Evolutionary conservation across 768 basidiomycete genomes (phyloP).

Genomic region (Nidularia sp.): DNA sequence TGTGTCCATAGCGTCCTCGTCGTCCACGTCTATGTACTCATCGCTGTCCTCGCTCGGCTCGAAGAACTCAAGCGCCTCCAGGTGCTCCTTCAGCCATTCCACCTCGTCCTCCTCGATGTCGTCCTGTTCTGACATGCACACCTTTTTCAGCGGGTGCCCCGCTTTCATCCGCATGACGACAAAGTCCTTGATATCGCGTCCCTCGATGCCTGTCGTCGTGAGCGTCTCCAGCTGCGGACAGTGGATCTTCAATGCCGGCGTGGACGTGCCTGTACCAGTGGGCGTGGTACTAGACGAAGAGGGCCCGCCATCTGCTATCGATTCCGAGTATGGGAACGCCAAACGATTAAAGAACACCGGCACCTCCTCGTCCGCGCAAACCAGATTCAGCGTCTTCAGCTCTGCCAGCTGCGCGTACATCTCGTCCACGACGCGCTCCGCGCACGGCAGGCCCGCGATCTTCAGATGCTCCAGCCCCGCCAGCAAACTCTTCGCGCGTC

Average conservation of each 20-base stretch:
- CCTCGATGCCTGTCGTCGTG: slow-evolving; percentile 39
- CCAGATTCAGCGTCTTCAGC: slow-evolving; percentile 37
- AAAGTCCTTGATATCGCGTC: slow-evolving; percentile 35
- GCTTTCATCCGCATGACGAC: slow-evolving; percentile 34
- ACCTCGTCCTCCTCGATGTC: slow-evolving; percentile 35
- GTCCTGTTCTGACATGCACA: slow-evolving; percentile 45
- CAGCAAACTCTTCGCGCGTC: slow-evolving; percentile 40
- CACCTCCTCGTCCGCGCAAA: slow-evolving; percentile 22
- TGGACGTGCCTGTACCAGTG: not conserved
- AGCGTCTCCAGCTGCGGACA: slow-evolving; percentile 52
- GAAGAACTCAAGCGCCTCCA: slow-evolving; percentile 52
- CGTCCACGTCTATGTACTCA: slow-evolving; percentile 13
- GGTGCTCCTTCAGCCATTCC: slow-evolving; percentile 46
- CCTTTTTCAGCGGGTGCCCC: slow-evolving; percentile 40
- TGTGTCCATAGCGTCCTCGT: slow-evolving; percentile 19
- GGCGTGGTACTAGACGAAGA: too few relatives aligned
- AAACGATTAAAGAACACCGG: slow-evolving; percentile 21
- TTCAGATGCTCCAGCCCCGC: slow-evolving; percentile 47
- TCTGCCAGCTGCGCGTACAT: slow-evolving; percentile 46
- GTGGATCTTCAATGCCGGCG: slow-evolving; percentile 18
- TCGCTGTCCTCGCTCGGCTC: slow-evolving; percentile 52
- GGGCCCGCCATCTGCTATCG: too few relatives aligned
- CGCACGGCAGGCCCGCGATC: slow-evolving; percentile 46
- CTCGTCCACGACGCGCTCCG: slow-evolving; percentile 18
- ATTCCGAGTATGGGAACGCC: slow-evolving; percentile 3